phyloP scores from a whole-genome alignment of 2,329 filamentous ascomycete species.

The Paracorniculantispora psalliotae region DNA sequence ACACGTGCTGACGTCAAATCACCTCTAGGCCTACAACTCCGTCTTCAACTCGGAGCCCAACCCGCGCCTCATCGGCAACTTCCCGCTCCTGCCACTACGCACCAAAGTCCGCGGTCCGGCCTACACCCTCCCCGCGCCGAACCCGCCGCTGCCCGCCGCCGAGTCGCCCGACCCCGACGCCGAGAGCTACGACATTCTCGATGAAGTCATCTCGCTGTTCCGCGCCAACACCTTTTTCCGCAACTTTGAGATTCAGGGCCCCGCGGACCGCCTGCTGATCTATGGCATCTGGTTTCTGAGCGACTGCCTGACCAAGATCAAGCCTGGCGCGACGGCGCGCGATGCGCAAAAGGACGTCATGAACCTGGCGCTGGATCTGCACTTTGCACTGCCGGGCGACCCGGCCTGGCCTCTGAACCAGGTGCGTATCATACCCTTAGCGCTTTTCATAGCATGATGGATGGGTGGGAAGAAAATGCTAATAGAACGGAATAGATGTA shows the following conservation, averaged over 20 bases:
- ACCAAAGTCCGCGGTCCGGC: conserved; percentile 95
- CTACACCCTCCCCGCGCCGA: conserved; percentile 68
- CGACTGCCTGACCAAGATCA: conserved; percentile 85
- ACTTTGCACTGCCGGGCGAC: conserved; percentile 93
- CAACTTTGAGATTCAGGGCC: conserved; percentile 98
- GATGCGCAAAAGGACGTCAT: conserved; percentile 69
- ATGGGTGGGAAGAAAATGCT: background rate
- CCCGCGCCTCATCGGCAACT: conserved; percentile 69
- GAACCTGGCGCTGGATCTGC: conserved; percentile 84
- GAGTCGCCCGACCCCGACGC: conserved; percentile 74
- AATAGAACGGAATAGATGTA: conserved; percentile 57
- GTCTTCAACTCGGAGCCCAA: conserved; percentile 85
- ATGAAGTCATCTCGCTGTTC: conserved; percentile 89
- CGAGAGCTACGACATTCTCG: conserved; percentile 92
- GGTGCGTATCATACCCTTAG: conserved; percentile 31
- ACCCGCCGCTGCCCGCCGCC: conserved; percentile 50
- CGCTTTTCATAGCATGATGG: background rate
- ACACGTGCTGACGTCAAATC: background rate
- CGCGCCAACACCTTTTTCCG: conserved; percentile 98
- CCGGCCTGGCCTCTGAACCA: conserved; percentile 92
- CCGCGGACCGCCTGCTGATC: conserved; percentile 87
- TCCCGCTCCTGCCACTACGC: conserved; percentile 88
- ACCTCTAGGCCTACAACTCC: conserved; percentile 83
- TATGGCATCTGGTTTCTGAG: conserved; percentile 95
- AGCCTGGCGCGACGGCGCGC: conserved; percentile 60